These are phyloP conservation scores for Striga hermonthica DNA, from an alignment of 305 asterid species.

Conservation along the genomic window DNA sequence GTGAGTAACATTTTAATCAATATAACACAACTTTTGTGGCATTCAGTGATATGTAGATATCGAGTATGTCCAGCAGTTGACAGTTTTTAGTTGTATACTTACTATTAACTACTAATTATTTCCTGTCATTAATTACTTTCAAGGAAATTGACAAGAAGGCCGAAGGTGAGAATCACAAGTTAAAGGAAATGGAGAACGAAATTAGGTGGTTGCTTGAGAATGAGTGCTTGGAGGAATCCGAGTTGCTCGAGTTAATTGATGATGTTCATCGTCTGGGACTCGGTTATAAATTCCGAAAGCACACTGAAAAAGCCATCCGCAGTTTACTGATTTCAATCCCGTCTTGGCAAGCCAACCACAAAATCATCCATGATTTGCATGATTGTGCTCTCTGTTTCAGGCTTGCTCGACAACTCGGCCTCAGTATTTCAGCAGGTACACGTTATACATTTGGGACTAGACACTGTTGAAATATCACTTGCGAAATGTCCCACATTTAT, in stretches of 20 bases:
- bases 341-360: background rate
- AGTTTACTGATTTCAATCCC: background rate
- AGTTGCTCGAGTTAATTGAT: conserved; percentile 23
- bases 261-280: conserved; percentile 27
- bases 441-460: background rate
- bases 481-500: too few species aligned
- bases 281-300: conserved; percentile 15
- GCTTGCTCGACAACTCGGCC: conserved; percentile 29
- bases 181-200: conserved; percentile 17
- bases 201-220: conserved; percentile 22
- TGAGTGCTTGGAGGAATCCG: conserved; percentile 23
- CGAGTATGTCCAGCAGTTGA: too few species aligned
- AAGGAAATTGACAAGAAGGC: too few species aligned
- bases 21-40: too few species aligned
- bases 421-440: conserved; percentile 24
- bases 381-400: conserved; percentile 25
- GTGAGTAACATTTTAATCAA: too few species aligned
- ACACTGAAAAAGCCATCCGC: background rate
- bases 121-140: too few species aligned
- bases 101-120: too few species aligned
- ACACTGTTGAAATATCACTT: too few species aligned
- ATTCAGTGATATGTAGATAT: too few species aligned
- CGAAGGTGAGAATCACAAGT: too few species aligned
- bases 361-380: conserved; percentile 1
- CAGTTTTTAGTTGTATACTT: too few species aligned